Evolutionary conservation across 495 filamentous ascomycete genomes (phyloP).

Genomic region (Aspergillus sclerotioniger): DNA sequence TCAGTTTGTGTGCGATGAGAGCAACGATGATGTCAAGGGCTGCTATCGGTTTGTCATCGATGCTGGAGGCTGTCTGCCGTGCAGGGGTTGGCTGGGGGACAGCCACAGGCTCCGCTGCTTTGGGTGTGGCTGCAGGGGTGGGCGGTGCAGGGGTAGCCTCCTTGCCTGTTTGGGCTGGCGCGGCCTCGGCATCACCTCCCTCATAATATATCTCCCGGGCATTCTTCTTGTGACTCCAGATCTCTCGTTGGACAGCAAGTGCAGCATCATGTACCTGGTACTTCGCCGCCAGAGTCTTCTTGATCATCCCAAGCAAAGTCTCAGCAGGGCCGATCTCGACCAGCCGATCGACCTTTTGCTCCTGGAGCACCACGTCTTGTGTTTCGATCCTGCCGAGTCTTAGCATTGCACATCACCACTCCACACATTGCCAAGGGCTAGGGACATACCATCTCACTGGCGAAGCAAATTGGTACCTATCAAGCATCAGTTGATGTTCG

Average conservation of each 20-base stretch:
- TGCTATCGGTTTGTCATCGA: slow-evolving; percentile 68
- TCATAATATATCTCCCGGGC: background rate
- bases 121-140: slow-evolving; percentile 49
- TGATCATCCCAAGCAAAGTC: slow-evolving; percentile 93
- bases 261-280: slow-evolving; percentile 97
- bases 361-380: slow-evolving; percentile 93
- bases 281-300: slow-evolving; percentile 85
- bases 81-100: slow-evolving; percentile 41
- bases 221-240: slow-evolving; percentile 83
- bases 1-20: slow-evolving; percentile 90
- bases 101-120: slow-evolving; percentile 77
- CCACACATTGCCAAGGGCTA: background rate
- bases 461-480: slow-evolving; percentile 80
- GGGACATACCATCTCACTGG: slow-evolving; percentile 73
- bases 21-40: slow-evolving; percentile 85
- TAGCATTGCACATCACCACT: background rate
- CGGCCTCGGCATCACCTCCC: background rate
- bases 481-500: background rate
- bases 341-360: slow-evolving; percentile 89
- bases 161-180: background rate
- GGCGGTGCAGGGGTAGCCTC: background rate
- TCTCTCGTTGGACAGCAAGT: slow-evolving; percentile 86
- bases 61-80: background rate
- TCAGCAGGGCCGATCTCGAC: slow-evolving; percentile 95
- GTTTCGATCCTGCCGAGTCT: slow-evolving; percentile 66